Percentiles rank a stretch among this genome's conserved stretches.
phyloP scores from a whole-genome alignment of 306 rosid genomes.

The Astragalus glycyphyllos region DNA sequence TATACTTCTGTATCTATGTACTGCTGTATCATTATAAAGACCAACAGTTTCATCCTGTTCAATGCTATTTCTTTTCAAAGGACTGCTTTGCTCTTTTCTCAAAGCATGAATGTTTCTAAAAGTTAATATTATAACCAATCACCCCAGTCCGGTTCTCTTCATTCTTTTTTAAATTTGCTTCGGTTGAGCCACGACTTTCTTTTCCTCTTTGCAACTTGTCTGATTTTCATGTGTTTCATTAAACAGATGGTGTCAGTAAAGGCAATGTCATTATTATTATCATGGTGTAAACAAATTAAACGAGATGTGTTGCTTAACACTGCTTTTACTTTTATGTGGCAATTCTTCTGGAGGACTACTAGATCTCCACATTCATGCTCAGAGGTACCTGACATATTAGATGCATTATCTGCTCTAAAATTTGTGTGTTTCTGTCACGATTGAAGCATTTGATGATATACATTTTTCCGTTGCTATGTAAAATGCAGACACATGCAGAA shows the following conservation, averaged over 20 bases:
- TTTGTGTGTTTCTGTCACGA: constrained; percentile 19
- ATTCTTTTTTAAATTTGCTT: constrained; percentile 18
- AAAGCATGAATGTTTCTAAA: constrained; percentile 24
- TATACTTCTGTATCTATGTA: neutral
- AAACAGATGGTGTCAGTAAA: constrained; percentile 72
- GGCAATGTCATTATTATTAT: constrained; percentile 69
- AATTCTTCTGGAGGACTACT: constrained; percentile 72
- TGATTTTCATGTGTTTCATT: constrained; percentile 42
- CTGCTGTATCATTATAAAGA: constrained; percentile 24
- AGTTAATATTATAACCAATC: constrained; percentile 10
- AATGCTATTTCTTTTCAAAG: constrained; percentile 17
- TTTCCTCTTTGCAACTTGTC: constrained; percentile 27
- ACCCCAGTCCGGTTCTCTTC: constrained; percentile 19
- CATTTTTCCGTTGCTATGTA: constrained; percentile 42
- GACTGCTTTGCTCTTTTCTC: constrained; percentile 32
- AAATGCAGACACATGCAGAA: constrained; percentile 77
- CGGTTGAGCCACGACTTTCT: constrained; percentile 31
- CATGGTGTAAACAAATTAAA: constrained; percentile 63
- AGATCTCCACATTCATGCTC: constrained; percentile 61
- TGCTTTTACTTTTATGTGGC: constrained; percentile 71
- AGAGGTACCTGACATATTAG: constrained; percentile 63
- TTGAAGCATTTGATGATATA: constrained; percentile 39
- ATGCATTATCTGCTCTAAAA: constrained; percentile 36
- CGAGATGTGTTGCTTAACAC: constrained; percentile 47
- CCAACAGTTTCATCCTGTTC: constrained; percentile 4